Evolutionary conservation across 768 basidiomycete genomes (phyloP), one percentile per base, ranked within the genome.

Genomic region (Phlegmacium glaucopus): DNA sequence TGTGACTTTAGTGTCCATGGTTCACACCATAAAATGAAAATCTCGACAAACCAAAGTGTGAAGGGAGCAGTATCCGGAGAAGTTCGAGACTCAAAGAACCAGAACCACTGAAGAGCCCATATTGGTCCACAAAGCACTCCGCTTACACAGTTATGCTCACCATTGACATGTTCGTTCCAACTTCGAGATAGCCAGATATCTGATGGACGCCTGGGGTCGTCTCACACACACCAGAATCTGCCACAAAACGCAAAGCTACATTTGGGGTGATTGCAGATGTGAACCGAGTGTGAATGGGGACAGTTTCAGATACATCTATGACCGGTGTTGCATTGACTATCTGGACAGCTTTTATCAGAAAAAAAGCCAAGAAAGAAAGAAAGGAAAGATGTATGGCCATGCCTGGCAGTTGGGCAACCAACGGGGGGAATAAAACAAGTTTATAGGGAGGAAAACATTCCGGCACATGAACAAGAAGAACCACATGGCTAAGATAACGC

Each of bases 71-170:
- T 80, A 41, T 82, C 77, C 0, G 83, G 80, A 3, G 71, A 65
- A 26, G 77, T 63, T 11, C 85, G 72, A 2, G 84, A 74, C 51
- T 81, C 85, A 44, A 86, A 87, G 62, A 85, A 86, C 81, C 83
- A 86, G 57, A 85, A 86, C 81, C 80, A 85, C 83, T 83, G 44
- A n/a, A 40, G n/a, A n/a, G 30, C 10, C 15, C n/a, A 35, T 9
- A 12, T 34, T 12, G 13, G 28, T n/a, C 10, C 11, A 26, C 10
- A 42, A 17, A 39, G 11, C n/a, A 13, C 12, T 15, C n/a, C 13
- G 39, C 4, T 17, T 1, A 38, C 27, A 40, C 4, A 9, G 30
- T 28, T 13, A 8, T 22, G 52, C 68, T 48, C 39, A 81, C 80
- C 76, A 80, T 78, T 0, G 79, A 80, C 74, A 79, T 81, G 43